These are phyloP conservation scores for Chlamydomonas sp. DNA, from an alignment of 139 green algal genomes.

Conservation along the genomic window DNA sequence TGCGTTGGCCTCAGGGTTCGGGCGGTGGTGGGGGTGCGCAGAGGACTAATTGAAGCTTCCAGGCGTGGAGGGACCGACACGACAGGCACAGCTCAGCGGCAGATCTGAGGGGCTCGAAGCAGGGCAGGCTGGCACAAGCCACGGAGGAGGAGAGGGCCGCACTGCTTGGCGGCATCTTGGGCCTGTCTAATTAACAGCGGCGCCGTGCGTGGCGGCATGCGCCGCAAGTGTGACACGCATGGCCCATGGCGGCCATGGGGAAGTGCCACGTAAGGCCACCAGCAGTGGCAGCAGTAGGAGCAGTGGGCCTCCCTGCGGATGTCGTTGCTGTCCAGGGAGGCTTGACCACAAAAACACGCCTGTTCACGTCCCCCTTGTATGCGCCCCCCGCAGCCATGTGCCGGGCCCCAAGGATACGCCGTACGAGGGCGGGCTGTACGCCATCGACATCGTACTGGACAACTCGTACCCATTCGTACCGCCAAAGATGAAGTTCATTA, in stretches of 20 bases:
- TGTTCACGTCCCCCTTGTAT: not conserved
- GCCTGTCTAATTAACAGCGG: too few species aligned
- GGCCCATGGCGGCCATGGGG: too few species aligned
- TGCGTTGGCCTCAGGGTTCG: not conserved
- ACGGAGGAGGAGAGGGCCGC: too few species aligned
- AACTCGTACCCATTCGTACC: constrained; percentile 96
- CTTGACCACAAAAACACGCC: not conserved
- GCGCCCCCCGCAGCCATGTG: constrained; percentile 44
- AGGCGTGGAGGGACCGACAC: not conserved
- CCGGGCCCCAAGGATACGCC: constrained; percentile 89
- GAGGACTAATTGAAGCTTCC: not conserved
- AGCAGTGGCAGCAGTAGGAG: too few species aligned
- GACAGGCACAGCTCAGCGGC: too few species aligned
- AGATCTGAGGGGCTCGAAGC: too few species aligned
- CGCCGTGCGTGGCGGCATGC: too few species aligned
- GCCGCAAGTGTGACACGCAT: too few species aligned
- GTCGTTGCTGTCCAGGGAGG: not conserved
- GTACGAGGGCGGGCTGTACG: constrained; percentile 84
- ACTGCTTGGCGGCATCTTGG: too few species aligned
- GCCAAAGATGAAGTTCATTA: constrained; percentile 98
- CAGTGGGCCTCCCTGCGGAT: too few species aligned
- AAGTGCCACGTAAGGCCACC: too few species aligned
- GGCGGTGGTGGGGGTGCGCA: not conserved
- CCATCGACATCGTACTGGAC: constrained; percentile 88
- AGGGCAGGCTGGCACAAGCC: too few species aligned